Conservation (phyloP, 1,284 basidiomycete genomes). For the Sporisorium reilianum region DNA sequence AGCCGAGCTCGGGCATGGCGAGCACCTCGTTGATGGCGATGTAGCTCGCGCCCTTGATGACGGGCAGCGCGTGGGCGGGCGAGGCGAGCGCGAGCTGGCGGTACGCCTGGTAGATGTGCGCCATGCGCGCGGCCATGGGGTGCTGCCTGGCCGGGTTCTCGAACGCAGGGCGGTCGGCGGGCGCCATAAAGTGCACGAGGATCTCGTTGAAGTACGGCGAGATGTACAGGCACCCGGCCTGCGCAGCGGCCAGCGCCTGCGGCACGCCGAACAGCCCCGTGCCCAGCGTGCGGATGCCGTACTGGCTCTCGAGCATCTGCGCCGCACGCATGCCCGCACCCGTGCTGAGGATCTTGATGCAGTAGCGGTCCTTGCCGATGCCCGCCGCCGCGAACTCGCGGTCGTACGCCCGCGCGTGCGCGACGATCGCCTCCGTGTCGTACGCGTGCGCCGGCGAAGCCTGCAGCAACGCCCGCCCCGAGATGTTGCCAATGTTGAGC, state of each 20-base stretch:
- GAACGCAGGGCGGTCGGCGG: conserved; percentile 21
- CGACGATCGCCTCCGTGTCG: conserved; percentile 28
- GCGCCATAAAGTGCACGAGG: conserved; percentile 61
- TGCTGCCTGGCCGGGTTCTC: conserved; percentile 28
- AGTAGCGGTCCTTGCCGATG: conserved; percentile 58
- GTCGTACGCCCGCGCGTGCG: conserved; percentile 32
- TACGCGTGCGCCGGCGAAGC: conserved; percentile 31
- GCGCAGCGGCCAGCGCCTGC: conserved; percentile 68
- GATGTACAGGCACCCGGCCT: conserved; percentile 67
- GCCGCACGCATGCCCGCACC: conserved; percentile 68
- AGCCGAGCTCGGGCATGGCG: conserved; percentile 35
- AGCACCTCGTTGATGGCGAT: conserved; percentile 42
- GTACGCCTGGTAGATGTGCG: conserved; percentile 47
- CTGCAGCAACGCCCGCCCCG: conserved; percentile 31
- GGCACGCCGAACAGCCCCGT: conserved; percentile 67
- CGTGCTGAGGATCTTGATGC: conserved; percentile 69
- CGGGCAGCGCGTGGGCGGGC: conserved; percentile 4
- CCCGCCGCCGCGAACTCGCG: conserved; percentile 27
- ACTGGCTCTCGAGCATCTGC: conserved; percentile 36
- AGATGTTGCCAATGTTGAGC: conserved; percentile 33
- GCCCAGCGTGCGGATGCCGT: conserved; percentile 68
- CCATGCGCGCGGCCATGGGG: conserved; percentile 37
- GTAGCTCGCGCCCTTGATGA: conserved; percentile 38
- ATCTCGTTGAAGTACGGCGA: conserved; percentile 68
- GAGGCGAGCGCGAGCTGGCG: conserved; percentile 9